Percentiles rank a stretch among this genome's conserved stretches.
Evolutionary conservation across 768 basidiomycete species (phyloP).

Genomic region (Panellus pusillus): DNA sequence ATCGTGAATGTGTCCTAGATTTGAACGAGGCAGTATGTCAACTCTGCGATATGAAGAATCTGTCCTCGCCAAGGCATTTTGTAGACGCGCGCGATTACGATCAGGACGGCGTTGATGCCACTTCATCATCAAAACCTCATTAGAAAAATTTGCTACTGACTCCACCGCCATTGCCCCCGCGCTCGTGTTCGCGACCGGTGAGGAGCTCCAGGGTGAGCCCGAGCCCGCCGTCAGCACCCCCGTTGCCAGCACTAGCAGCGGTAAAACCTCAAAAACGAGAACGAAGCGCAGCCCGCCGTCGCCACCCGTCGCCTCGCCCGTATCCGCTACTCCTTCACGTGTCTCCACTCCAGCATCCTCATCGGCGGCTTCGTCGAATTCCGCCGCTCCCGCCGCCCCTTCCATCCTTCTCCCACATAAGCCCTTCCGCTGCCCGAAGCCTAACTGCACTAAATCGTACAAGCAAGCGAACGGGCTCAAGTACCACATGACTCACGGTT

Average conservation of each 20-base stretch:
- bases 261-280: background rate
- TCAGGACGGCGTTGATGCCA: too few relatives aligned
- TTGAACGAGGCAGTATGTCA: too few relatives aligned
- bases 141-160: slow-evolving; percentile 3
- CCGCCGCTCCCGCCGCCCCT: slow-evolving; percentile 16
- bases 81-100: too few relatives aligned
- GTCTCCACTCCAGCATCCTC: slow-evolving; percentile 25
- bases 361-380: slow-evolving; percentile 15
- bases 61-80: too few relatives aligned
- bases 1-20: too few relatives aligned
- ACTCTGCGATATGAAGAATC: too few relatives aligned
- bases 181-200: slow-evolving; percentile 18
- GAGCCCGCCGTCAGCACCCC: background rate
- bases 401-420: slow-evolving; percentile 49
- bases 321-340: slow-evolving; percentile 24
- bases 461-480: slow-evolving; percentile 96
- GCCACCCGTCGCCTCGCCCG: background rate
- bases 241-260: background rate
- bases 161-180: slow-evolving; percentile 12
- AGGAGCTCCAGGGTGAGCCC: slow-evolving; percentile 12
- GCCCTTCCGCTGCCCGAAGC: slow-evolving; percentile 91
- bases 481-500: slow-evolving; percentile 91
- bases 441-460: slow-evolving; percentile 94
- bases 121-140: too few relatives aligned
- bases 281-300: slow-evolving; percentile 4